Base-by-base conservation (phyloP, 2,329 filamentous ascomycete genomes). In the Helicocarpus griseus region DNA sequence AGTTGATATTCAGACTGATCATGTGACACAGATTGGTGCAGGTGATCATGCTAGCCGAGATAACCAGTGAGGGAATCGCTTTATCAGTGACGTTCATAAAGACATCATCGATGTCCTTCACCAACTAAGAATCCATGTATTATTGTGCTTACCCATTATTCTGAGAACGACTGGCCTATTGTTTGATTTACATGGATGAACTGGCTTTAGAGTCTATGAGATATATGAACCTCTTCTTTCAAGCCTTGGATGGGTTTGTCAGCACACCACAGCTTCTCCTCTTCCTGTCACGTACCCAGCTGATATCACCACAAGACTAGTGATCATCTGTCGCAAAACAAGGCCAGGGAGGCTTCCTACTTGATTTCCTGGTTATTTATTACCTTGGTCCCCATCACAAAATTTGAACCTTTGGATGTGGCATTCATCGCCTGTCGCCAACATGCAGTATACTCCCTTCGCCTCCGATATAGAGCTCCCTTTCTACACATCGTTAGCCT, bases 381-480 rank as follows among this genome's bases (percentile, higher is more conserved):
- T 36, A 13, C 24, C 19, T 6, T 21, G 21, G 29, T 47, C 29
- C 21, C 44, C 17, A 9, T 36, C 45, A 24, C 19, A 7, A 11
- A 31, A 14, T 33, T 17, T 11, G 8, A 35, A 35, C 9, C 9
- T 46, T 47, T 19, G 9, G 19, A 35, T 13, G 33, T 47, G 3
- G 28, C 41, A 24, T 7, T 43, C 17, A 21, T 28, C 6, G 24
- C 36, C 35, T 41, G 17, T 24, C 38, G 31, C 38, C 56, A 68
- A 59, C 51, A 75, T 87, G 67, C 81, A 85, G 73, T 98, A 90
- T 70, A 88, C 89, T 54, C 85, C 91, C 1, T 97, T 95, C 76
- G 81, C 85, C 38, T 95, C 91, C 46, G 89, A 96, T 71, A 89
- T 97, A 64, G 93, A 98, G 67, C 78, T 97, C 40, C 88, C 89